These are phyloP conservation scores for Yamadazyma paraphyllophila DNA, from an alignment of 805 yeast species.

Conservation along the genomic window DNA sequence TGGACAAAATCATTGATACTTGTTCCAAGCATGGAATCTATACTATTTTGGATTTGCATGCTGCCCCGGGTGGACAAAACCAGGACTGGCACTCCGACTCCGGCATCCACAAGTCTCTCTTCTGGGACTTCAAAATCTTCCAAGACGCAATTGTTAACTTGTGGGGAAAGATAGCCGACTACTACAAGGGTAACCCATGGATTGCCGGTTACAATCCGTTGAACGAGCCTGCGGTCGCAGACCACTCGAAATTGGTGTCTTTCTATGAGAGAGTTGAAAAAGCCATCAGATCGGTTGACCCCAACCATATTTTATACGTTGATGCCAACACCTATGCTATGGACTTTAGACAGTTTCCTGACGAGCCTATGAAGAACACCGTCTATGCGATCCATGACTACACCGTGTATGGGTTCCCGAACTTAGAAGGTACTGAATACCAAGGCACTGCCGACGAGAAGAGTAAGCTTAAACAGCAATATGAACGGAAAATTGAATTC, in stretches of 20 bases:
- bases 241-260: conserved; percentile 38
- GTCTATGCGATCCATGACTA: conserved; percentile 55
- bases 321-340: conserved; percentile 53
- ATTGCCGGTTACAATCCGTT: conserved; percentile 56
- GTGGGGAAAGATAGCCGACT: conserved; percentile 45
- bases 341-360: conserved; percentile 50
- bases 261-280: conserved; percentile 40
- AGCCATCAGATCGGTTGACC: conserved; percentile 43
- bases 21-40: conserved; percentile 48
- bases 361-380: conserved; percentile 39
- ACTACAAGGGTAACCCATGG: conserved; percentile 47
- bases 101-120: conserved; percentile 44
- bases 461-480: conserved; percentile 35
- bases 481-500: conserved; percentile 43
- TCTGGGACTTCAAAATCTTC: conserved; percentile 50
- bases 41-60: conserved; percentile 48
- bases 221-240: conserved; percentile 50
- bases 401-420: conserved; percentile 45
- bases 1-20: conserved; percentile 43
- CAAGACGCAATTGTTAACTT: conserved; percentile 46
- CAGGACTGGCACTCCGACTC: conserved; percentile 56
- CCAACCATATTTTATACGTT: conserved; percentile 47
- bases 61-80: conserved; percentile 54
- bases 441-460: conserved; percentile 34
- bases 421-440: conserved; percentile 28